Percentiles rank a stretch among this genome's conserved stretches.
phyloP scores from a whole-genome alignment of 2,329 filamentous ascomycete genomes.

The Ceratocystis huliohia region DNA sequence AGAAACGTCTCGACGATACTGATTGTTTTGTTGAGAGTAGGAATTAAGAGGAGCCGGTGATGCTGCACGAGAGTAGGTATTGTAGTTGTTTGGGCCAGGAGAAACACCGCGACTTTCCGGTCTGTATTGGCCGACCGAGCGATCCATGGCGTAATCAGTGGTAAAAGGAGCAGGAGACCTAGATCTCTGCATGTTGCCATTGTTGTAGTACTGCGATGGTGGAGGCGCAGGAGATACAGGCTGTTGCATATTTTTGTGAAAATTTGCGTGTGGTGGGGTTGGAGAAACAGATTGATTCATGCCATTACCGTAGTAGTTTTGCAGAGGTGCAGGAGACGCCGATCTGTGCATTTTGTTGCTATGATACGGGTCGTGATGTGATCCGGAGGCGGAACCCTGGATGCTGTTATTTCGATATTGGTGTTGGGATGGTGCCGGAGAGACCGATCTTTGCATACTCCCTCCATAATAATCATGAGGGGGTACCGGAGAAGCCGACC shows the following conservation, averaged over 20 bases:
- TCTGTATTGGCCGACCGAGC: neutral
- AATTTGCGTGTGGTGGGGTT: conserved; percentile 21
- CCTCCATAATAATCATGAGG: conserved; percentile 26
- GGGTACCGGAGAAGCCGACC: conserved; percentile 31
- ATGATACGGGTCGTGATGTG: conserved; percentile 24
- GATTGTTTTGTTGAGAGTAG: conserved; percentile 23
- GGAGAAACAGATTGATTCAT: conserved; percentile 22
- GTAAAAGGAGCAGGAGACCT: conserved; percentile 30
- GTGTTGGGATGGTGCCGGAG: conserved; percentile 20
- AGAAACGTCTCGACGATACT: conserved; percentile 26
- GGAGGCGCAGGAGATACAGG: conserved; percentile 11
- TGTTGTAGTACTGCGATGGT: conserved; percentile 20
- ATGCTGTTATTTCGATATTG: conserved; percentile 14
- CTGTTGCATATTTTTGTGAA: conserved; percentile 25
- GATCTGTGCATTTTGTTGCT: conserved; percentile 26
- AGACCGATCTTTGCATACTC: conserved; percentile 19
- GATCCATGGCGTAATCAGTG: conserved; percentile 22
- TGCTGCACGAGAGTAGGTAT: conserved; percentile 26
- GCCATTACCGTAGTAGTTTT: conserved; percentile 13
- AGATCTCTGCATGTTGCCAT: conserved; percentile 20
- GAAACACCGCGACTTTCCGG: conserved; percentile 23
- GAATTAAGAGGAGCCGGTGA: conserved; percentile 31
- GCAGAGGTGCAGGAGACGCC: conserved; percentile 14
- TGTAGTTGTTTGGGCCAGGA: conserved; percentile 26
- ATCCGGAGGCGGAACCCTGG: conserved; percentile 22